phyloP scores from a whole-genome alignment of 768 basidiomycete species.

The Termitomyces sp. region DNA sequence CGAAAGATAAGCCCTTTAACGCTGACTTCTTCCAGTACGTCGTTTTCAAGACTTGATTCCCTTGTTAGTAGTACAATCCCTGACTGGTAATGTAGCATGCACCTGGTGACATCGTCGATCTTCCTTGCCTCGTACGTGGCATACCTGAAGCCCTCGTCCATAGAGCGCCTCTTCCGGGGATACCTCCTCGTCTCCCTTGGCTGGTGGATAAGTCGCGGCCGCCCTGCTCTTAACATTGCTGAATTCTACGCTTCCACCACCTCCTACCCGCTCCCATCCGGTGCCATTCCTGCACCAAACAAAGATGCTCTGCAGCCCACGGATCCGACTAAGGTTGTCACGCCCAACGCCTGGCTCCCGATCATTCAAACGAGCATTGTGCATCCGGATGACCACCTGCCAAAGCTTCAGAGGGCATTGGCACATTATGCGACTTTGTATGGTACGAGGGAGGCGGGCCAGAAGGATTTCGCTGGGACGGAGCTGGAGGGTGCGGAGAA shows the following conservation, averaged over 20 bases:
- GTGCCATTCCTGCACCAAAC: slow-evolving; percentile 25
- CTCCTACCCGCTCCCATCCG: slow-evolving; percentile 16
- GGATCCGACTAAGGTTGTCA: slow-evolving; percentile 32
- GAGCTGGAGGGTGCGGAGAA: slow-evolving; percentile 43
- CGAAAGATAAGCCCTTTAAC: slow-evolving; percentile 17
- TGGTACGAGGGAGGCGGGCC: slow-evolving; percentile 30
- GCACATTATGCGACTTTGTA: slow-evolving; percentile 28
- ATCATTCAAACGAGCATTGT: slow-evolving; percentile 53
- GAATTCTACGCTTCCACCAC: slow-evolving; percentile 43
- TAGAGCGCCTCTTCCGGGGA: slow-evolving; percentile 53
- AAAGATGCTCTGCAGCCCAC: slow-evolving; percentile 23
- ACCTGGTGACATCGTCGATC: slow-evolving; percentile 62
- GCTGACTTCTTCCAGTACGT: slow-evolving; percentile 26
- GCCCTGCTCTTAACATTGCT: slow-evolving; percentile 46
- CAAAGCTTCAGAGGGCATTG: slow-evolving; percentile 32
- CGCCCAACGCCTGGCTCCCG: slow-evolving; percentile 60
- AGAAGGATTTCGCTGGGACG: slow-evolving; percentile 25
- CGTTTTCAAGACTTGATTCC: background rate
- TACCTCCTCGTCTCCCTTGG: slow-evolving; percentile 54
- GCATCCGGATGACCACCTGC: slow-evolving; percentile 56
- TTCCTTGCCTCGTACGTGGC: slow-evolving; percentile 55
- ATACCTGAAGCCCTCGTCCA: slow-evolving; percentile 38
- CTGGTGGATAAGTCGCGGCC: slow-evolving; percentile 60
- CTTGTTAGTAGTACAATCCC: background rate
- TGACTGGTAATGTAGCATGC: slow-evolving; percentile 44